A percentile compares a stretch with the other conserved stretches of the same genome.
Evolutionary conservation across 768 basidiomycete genomes (phyloP).

Genomic region (Nidularia sp.): DNA sequence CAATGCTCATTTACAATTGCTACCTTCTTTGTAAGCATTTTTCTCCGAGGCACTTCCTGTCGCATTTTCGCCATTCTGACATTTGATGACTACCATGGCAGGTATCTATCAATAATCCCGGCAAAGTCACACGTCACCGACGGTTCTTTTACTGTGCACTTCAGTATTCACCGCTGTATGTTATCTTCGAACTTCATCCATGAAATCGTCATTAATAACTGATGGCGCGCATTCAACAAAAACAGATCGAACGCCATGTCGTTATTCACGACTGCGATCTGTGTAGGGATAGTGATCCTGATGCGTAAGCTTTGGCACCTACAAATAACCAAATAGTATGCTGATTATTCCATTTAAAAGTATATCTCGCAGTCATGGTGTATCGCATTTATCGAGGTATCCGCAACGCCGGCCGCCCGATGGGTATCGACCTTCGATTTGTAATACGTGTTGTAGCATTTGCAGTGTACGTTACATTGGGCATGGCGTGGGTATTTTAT

Average conservation of each 20-base stretch:
- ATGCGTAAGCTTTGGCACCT: conserved; percentile 15
- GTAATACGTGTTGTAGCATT: conserved; percentile 28
- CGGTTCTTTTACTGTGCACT: conserved; percentile 26
- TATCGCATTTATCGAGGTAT: conserved; percentile 25
- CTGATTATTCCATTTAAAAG: conserved; percentile 9
- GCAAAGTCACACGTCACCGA: conserved; percentile 16
- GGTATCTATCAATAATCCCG: conserved; percentile 19
- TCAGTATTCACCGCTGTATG: conserved; percentile 12
- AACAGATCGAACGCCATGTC: conserved; percentile 15
- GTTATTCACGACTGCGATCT: conserved; percentile 19
- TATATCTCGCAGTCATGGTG: conserved; percentile 19
- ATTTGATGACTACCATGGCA: neutral
- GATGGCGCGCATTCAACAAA: neutral
- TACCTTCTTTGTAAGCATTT: conserved; percentile 18
- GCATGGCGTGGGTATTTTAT: conserved; percentile 20
- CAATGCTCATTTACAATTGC: conserved; percentile 23
- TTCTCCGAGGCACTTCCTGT: neutral
- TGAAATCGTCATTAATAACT: neutral
- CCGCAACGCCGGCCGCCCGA: conserved; percentile 20
- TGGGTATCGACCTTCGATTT: conserved; percentile 18
- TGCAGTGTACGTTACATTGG: conserved; percentile 24
- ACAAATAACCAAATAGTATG: neutral
- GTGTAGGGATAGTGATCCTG: conserved; percentile 19
- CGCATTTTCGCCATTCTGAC: neutral
- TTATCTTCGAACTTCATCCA: neutral